Evolutionary conservation across 805 yeast genomes (phyloP), one percentile per base, ranked within the genome.

Genomic region (Barnettozyma pratensis): DNA sequence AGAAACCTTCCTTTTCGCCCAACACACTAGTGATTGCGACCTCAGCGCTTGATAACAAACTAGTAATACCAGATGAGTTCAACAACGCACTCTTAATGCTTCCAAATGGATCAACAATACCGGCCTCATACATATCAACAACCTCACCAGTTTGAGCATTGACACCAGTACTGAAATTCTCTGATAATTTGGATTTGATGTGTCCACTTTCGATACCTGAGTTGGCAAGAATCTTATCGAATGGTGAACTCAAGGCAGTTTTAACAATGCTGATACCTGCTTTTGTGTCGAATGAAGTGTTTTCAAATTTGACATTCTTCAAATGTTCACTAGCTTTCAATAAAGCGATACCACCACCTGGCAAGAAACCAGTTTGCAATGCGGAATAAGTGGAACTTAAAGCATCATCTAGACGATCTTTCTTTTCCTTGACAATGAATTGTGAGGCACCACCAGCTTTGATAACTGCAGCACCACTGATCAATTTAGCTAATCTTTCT

Each of bases 301-400:
- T 90, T 35, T 76, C 85, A 54, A 87, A 79, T 69, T 81, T 76
- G 54, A 87, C 82, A 26, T 69, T 74, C 55, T 81, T 89, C 62
- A 94, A 78, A 54, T 83, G 69, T 60, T 81, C 77, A 46, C 95
- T 80, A 45, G 98, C 97, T 80, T 94, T 94, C 64, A 89, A 79
- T 65, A 94, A 79, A 50, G 99, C 99, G 58, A 97, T 89, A 74
- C 99, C 99, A 70, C 99, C 99, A 75, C 99, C 99, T 66, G 99
- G 99, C 58, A 94, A 79, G 66, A 94, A 90, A 74, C 99, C 99
- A 73, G 89, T 96, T 73, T 92, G 92, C 55, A 94, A 96, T 57
- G 99, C 99, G 50, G 99, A 97, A 73, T 98, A 89, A 46, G 98
- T 94, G 48, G 99, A 97, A 67, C 94, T 92, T 67, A 94, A 79